Evolutionary conservation across 306 rosid species (phyloP), one percentile per base, ranked within the genome.

Genomic region (Acacia melanoxylon): DNA sequence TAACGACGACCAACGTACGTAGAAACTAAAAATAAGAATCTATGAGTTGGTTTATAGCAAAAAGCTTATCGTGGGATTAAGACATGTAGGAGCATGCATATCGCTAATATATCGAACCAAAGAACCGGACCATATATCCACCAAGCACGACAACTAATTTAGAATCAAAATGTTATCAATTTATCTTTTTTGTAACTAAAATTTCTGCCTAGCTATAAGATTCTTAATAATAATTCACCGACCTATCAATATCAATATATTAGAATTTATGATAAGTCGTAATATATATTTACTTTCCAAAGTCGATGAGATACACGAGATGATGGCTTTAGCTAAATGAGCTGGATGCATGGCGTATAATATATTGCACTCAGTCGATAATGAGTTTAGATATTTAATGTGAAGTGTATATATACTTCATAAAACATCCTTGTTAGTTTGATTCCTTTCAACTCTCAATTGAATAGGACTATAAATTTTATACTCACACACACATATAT

Each of bases 1-100:
- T 33, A 33, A 27, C 29, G 59, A 52, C 24, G 8, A 52, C 8
- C 4, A 15, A 4, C 24, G 10, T 52, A 19, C 24, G 59, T 25
- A 61, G 37, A 61, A 61, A 61, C 3, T 27, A 63, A 63, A 61
- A 25, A 48, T 29, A 63, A 63, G 68, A 63, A 63, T 63, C 19
- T 63, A 27, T 63, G 8, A 24, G 25, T 20, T 54, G 62, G 27
- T 63, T 27, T 27, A 27, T n/a, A 63, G 41, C 40, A 78, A 83
- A 76, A 51, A 68, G 13, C 59, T 75, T 27, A 20, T 82, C 29
- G 19, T 62, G 69, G 66, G 80, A 80, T 52, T 74, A 82, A 81
- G 72, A 48, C 78, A 68, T 80, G 85, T 86, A 83, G 68, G 68
- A 5, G 20, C 20, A 11, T 27, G 27, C 14, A 12, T 5, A 12